A percentile compares a stretch with the other conserved stretches of the same genome.
phyloP scores from a whole-genome alignment of 306 rosid species.

The Cucurbita maxima region DNA sequence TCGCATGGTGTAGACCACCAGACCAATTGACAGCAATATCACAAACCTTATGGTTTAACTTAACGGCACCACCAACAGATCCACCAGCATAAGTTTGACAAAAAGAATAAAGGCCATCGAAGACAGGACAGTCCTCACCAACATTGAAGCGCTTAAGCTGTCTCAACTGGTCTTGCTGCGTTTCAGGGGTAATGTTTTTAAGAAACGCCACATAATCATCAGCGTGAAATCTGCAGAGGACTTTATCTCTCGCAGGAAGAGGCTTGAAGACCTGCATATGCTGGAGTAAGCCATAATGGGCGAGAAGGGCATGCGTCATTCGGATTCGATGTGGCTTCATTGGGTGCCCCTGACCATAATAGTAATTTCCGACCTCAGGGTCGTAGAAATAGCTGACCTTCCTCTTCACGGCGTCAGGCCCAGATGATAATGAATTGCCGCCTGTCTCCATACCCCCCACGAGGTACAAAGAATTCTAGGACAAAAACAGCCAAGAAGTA shows the following conservation, averaged over 20 bases:
- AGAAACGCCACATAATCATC: constrained; percentile 80
- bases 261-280: constrained; percentile 85
- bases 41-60: constrained; percentile 61
- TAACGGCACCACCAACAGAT: constrained; percentile 86
- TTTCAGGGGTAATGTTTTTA: constrained; percentile 62
- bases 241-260: constrained; percentile 75
- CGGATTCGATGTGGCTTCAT: constrained; percentile 87
- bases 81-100: constrained; percentile 90
- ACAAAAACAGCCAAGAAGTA: neutral
- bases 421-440: constrained; percentile 66
- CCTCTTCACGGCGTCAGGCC: constrained; percentile 70
- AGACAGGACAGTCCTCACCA: constrained; percentile 82
- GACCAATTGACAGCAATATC: constrained; percentile 88
- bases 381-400: constrained; percentile 73
- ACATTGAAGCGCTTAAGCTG: constrained; percentile 86
- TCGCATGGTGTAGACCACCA: constrained; percentile 81
- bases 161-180: constrained; percentile 79
- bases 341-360: constrained; percentile 90
- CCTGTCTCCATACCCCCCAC: constrained; percentile 39
- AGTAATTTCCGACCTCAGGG: constrained; percentile 81
- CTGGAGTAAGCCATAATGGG: constrained; percentile 76
- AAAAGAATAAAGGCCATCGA: constrained; percentile 70
- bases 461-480: neutral
- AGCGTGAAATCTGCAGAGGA: constrained; percentile 74
- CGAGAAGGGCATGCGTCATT: constrained; percentile 83